phyloP scores from a whole-genome alignment of 768 basidiomycete genomes.

The Boletus edulis region DNA sequence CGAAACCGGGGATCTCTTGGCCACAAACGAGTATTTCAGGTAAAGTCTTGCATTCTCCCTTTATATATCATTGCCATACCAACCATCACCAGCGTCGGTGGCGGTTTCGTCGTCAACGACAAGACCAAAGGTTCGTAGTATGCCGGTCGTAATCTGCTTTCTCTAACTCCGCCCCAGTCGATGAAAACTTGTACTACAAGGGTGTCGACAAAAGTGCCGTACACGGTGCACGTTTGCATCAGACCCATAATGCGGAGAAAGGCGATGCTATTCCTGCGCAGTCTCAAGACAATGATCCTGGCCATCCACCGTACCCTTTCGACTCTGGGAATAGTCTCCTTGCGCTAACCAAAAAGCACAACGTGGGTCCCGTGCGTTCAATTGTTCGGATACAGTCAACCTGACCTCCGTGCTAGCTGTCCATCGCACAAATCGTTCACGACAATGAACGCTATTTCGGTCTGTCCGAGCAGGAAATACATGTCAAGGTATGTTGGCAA shows the following conservation, averaged over 20 bases:
- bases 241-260: constrained; percentile 46
- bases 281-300: constrained; percentile 27
- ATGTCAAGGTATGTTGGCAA: constrained; percentile 52
- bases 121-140: constrained; percentile 71
- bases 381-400: background rate
- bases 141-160: background rate
- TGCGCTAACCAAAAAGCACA: constrained; percentile 73
- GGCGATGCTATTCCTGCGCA: constrained; percentile 12
- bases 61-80: background rate
- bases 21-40: constrained; percentile 94
- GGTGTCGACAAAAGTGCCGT: constrained; percentile 81
- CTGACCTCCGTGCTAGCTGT: constrained; percentile 54
- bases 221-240: constrained; percentile 76
- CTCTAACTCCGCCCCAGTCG: constrained; percentile 44
- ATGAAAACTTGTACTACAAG: constrained; percentile 95
- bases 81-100: constrained; percentile 61
- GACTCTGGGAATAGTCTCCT: constrained; percentile 73
- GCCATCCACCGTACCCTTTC: constrained; percentile 83
- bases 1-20: constrained; percentile 78
- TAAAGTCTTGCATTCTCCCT: constrained; percentile 10
- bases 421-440: constrained; percentile 91
- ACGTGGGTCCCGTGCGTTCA: constrained; percentile 48
- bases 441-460: constrained; percentile 88
- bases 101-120: constrained; percentile 94
- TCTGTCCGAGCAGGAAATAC: constrained; percentile 70